These are phyloP conservation scores for Moniliophthora roreri DNA, from an alignment of 1,284 basidiomycete genomes.

Conservation along the genomic window DNA sequence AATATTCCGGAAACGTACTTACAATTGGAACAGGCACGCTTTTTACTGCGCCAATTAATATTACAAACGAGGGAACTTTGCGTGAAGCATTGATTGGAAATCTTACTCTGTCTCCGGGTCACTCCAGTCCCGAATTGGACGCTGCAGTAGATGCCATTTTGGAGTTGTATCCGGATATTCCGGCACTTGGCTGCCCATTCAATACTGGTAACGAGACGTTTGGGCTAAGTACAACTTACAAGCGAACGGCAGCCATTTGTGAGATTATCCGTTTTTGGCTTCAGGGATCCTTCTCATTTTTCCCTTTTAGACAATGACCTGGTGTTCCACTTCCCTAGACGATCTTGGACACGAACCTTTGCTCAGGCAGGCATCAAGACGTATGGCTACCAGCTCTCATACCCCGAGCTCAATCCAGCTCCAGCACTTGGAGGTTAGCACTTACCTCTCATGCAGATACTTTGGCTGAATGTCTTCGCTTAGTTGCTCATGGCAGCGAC, in stretches of 20 bases:
- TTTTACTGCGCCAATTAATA: background rate
- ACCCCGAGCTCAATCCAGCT: slow-evolving; percentile 30
- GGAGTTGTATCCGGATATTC: slow-evolving; percentile 28
- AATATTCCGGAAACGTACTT: background rate
- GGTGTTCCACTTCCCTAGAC: slow-evolving; percentile 38
- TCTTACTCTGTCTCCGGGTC: slow-evolving; percentile 23
- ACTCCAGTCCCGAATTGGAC: slow-evolving; percentile 22
- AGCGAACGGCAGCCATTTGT: slow-evolving; percentile 26
- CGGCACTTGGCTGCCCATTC: slow-evolving; percentile 29
- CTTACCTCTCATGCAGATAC: background rate
- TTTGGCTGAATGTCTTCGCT: background rate
- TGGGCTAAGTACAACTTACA: slow-evolving; percentile 25
- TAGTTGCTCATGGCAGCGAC: background rate
- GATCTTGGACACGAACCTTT: slow-evolving; percentile 39
- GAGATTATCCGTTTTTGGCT: slow-evolving; percentile 1
- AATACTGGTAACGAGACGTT: slow-evolving; percentile 31
- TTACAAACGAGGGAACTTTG: slow-evolving; percentile 15
- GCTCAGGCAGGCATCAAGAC: slow-evolving; percentile 37
- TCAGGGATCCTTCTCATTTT: no score
- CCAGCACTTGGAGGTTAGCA: slow-evolving; percentile 33
- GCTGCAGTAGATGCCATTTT: slow-evolving; percentile 13
- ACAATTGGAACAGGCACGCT: background rate
- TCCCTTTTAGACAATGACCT: slow-evolving; percentile 36
- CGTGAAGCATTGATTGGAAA: slow-evolving; percentile 25
- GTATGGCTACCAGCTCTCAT: slow-evolving; percentile 49